Evolutionary conservation across 2,329 filamentous ascomycete genomes (phyloP), one percentile per base, ranked within the genome.

Genomic region (Alternaria dauci): DNA sequence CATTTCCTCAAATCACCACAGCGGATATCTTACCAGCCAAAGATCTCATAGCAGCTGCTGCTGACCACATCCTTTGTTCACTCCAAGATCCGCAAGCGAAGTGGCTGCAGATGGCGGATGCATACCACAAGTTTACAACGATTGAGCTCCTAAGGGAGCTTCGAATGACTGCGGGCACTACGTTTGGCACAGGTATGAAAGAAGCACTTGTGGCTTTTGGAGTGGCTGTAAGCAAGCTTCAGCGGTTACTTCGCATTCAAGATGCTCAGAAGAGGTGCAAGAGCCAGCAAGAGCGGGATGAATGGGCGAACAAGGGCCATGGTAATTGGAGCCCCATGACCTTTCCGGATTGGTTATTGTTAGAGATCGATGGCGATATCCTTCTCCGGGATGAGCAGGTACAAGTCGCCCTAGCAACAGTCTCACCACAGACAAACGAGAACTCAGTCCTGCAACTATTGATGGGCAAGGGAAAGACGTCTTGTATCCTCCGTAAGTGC

Each of bases 391-490:
- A 81, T 0, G 84, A 85, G 3, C 89, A 92, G 64, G 81, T 89
- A 0, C 81, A 87, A 5, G 88, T 92, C 7, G 88, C 89, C 0
- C 65, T 78, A 2, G 85, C 87, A 0, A 91, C 86, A 18, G 87
- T 89, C 1, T 76, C 76, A 0, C 88, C 89, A 0, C 56, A 67
- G 0, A 86, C 84, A 0, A 76, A 78, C 0, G 63, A 75, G 0
- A 90, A 89, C 60, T 87, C 87, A 0, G 86, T 90, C 0, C 65
- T 90, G 1, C 88, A 91, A 62, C 83, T 91, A 75, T 87, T 89
- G 61, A 91, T 91, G 88, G 88, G 88, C 0, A 83, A 88, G 77
- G 84, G 86, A 0, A 89, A 88, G 72, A 88, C 86, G 0, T 89
- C 89, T 0, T 86, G 91, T 1, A 91, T 93, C 12, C 56, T 75